Evolutionary conservation across 1,284 basidiomycete species (phyloP).

Genomic region (Anthracocystis panici-leucophaei): DNA sequence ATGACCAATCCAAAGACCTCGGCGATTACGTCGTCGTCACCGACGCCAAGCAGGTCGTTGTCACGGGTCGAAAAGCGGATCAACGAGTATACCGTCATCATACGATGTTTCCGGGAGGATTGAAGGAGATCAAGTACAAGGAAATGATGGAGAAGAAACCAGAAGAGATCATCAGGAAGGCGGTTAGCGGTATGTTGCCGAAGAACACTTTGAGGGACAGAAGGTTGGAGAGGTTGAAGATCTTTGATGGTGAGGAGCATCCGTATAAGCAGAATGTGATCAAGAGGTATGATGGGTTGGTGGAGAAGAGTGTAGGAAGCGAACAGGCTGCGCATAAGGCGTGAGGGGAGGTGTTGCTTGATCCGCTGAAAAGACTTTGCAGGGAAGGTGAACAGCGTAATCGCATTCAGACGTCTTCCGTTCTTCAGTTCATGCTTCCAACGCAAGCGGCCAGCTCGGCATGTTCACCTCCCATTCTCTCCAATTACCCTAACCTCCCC

Average conservation of each 20-base stretch:
- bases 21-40: conserved; percentile 97
- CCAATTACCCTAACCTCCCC: neutral
- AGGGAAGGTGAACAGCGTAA: neutral
- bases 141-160: conserved; percentile 77
- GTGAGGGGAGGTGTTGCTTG: neutral
- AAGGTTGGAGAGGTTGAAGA: conserved; percentile 65
- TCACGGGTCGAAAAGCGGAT: conserved; percentile 89
- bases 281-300: conserved; percentile 22
- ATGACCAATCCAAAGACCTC: conserved; percentile 77
- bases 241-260: conserved; percentile 63
- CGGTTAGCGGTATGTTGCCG: conserved; percentile 69
- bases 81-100: conserved; percentile 91
- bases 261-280: conserved; percentile 63
- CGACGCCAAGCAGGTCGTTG: conserved; percentile 84
- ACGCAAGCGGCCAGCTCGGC: neutral
- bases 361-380: too few relatives aligned
- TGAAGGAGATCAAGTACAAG: conserved; percentile 75
- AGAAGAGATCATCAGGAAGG: conserved; percentile 75
- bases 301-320: neutral
- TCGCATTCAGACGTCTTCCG: neutral
- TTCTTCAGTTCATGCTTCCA: too few relatives aligned
- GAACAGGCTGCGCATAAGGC: conserved; percentile 20
- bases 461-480: neutral
- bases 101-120: conserved; percentile 90
- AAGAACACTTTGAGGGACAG: conserved; percentile 68